Evolutionary conservation across 768 basidiomycete species (phyloP), one percentile per base, ranked within the genome.

Genomic region (Leccinum ochraceum): DNA sequence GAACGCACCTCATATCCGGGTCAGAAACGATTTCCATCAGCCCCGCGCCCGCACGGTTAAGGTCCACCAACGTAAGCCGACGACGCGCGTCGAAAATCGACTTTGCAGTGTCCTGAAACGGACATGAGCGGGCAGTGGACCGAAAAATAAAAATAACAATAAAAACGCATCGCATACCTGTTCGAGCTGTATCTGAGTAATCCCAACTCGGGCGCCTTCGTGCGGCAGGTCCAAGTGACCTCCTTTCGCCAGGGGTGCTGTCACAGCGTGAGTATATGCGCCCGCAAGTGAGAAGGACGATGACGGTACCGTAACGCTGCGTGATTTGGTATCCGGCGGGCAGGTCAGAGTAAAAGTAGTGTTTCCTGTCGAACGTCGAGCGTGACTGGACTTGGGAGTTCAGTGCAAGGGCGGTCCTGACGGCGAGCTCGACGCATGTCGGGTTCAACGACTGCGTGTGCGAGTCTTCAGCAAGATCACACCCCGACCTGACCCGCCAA

Each of bases 261-360:
- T 22, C 3, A 44, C 0, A 44, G n/a, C 24, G 49, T 22, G 49
- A 50, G 49, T 50, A 22, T 26, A 30, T 30, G 28, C 51, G 30
- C 16, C 6, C 30, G n/a, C 26, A 9, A n/a, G 1, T 44, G 9
- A 0, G 10, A 52, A 30, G 22, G 17, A 4, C 11, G 32, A 55
- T n/a, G 46, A 56, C 10, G 49, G 64, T 61, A 93, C 93, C 85
- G 74, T 98, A 97, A 63, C 93, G 90, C 71, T 98, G 95, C 0
- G 95, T 99, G 63, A 99, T 96, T 76, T 99, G 97, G 74, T 95
- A 98, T 0, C 96, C 96, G 4, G 89, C 81, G 0, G 97, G 95
- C 37, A 97, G 81, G 74, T 98, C 97, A 5, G 92, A 83, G 70
- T 99, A 98, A 74, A 98, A 98, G 72, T 99, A 99, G 72, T 98